Evolutionary conservation across 306 rosid species (phyloP).

Genomic region (Cercis canadensis): DNA sequence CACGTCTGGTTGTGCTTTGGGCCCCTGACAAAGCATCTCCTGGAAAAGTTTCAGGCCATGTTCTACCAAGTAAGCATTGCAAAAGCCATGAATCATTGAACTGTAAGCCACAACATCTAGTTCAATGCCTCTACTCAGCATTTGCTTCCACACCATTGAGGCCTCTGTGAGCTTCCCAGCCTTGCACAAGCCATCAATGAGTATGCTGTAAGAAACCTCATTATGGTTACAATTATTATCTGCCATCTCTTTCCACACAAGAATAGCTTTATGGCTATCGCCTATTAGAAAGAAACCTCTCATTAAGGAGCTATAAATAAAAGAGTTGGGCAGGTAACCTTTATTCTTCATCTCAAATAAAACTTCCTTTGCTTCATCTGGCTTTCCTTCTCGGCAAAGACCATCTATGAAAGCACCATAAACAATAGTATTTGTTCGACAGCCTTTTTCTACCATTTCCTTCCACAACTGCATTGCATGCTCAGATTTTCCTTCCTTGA

Average conservation of each 20-base stretch:
- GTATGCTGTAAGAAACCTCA: conserved; percentile 75
- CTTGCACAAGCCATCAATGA: conserved; percentile 79
- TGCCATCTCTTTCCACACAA: conserved; percentile 80
- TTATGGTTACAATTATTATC: conserved; percentile 46
- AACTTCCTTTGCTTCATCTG: conserved; percentile 63
- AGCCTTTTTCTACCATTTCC: conserved; percentile 71
- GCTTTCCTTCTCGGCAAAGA: conserved; percentile 80
- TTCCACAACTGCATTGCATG: conserved; percentile 80
- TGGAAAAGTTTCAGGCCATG: conserved; percentile 85
- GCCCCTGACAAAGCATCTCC: conserved; percentile 78
- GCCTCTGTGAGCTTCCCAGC: conserved; percentile 77
- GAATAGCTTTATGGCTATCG: conserved; percentile 66
- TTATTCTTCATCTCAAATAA: conserved; percentile 69
- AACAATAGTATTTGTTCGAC: conserved; percentile 67
- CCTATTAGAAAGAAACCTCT: conserved; percentile 73
- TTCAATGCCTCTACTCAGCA: conserved; percentile 75
- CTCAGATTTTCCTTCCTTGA: conserved; percentile 76
- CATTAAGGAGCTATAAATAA: conserved; percentile 82
- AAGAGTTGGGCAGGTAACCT: conserved; percentile 72
- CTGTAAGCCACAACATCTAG: conserved; percentile 92
- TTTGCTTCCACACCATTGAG: conserved; percentile 86
- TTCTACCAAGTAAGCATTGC: conserved; percentile 69
- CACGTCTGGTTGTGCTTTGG: conserved; percentile 75
- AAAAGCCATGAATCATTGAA: conserved; percentile 91
- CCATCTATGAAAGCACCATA: conserved; percentile 85